Evolutionary conservation across 1,139 yeast species (phyloP), one percentile per base, ranked within the genome.

Genomic region (Groenewaldozyma auringiensis): DNA sequence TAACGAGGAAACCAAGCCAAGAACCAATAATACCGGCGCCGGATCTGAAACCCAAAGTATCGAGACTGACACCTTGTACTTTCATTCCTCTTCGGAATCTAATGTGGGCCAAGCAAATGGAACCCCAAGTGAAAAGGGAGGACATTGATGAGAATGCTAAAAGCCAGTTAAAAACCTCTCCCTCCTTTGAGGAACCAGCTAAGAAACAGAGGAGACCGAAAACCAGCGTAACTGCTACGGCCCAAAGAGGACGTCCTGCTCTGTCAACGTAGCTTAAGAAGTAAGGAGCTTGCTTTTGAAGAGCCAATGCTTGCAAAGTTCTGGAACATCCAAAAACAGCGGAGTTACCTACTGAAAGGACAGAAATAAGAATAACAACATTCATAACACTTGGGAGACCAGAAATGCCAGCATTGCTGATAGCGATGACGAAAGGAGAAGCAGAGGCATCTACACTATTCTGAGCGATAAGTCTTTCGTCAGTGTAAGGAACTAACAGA

Each of bases 81-180:
- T 64, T 62, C 69, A 87, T 71, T 2, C 94, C 95, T 45, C 72
- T 64, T 71, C 95, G 81, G 67, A 85, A 86, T 62, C 95, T 75
- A 52, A 85, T 70, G 57, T 81, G 94, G 55, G 87, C 79, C 47
- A 81, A 61, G 60, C 83, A 79, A 56, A 87, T 83, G 32, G 81
- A 72, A 32, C 79, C 79, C 94, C 94, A 85, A 18, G 92, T 83
- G 64, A 84, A 83, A 48, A 86, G 71, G 1, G 92, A 80, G 36
- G 89, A 81, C 54, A 84, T 74, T 49, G 94, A 92, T 18, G 94
- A 82, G 45, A 86, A 69, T 18, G 94, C 84, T 59, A 83, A 68
- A 61, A 85, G 69, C 95, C 95, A 87, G 57, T 70, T 71, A 67
- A 87, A 86, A 21, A 85, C 83, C 21, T 71, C 75, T 52, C 74